Evolutionary conservation across 208 protist species (phyloP).

Genomic region (Naegleria lovaniensis): DNA sequence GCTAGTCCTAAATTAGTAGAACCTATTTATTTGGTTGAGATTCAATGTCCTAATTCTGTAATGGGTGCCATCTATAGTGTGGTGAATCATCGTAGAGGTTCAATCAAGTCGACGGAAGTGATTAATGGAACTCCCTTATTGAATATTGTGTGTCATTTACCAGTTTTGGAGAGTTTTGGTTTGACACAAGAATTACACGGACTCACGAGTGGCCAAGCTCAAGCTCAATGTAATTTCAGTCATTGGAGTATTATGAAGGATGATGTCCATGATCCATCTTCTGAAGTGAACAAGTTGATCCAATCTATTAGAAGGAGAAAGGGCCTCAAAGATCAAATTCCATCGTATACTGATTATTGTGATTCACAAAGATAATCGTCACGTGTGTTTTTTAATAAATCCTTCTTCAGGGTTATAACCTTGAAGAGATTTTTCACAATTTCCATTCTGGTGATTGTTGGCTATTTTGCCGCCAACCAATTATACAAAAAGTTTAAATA

Average conservation of each 20-base stretch:
- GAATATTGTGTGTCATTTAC: conserved; percentile 93
- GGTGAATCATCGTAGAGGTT: conserved; percentile 87
- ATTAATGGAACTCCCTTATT: conserved; percentile 86
- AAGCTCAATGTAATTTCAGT: conserved; percentile 97
- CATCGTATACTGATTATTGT: conserved; percentile 30
- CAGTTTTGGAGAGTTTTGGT: conserved; percentile 97
- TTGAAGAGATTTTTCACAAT: no score
- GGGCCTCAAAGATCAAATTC: conserved; percentile 85
- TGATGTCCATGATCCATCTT: conserved; percentile 67
- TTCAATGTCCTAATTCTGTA: conserved; percentile 47
- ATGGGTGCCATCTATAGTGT: conserved; percentile 91
- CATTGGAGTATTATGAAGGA: conserved; percentile 87
- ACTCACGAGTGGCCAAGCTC: conserved; percentile 87
- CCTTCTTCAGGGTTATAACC: no score
- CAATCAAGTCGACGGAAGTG: conserved; percentile 89
- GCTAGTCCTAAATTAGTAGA: conserved; percentile 49
- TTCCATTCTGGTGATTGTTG: no score
- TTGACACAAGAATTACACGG: conserved; percentile 89
- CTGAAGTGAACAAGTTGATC: conserved; percentile 63
- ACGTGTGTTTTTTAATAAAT: no score
- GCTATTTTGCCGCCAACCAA: no score
- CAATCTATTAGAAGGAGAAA: conserved; percentile 86
- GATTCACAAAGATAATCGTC: background rate
- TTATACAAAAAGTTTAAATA: background rate
- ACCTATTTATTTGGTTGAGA: conserved; percentile 55